These are phyloP conservation scores for Forsythia suspensa DNA, from an alignment of 257 asterid species.

Conservation along the genomic window DNA sequence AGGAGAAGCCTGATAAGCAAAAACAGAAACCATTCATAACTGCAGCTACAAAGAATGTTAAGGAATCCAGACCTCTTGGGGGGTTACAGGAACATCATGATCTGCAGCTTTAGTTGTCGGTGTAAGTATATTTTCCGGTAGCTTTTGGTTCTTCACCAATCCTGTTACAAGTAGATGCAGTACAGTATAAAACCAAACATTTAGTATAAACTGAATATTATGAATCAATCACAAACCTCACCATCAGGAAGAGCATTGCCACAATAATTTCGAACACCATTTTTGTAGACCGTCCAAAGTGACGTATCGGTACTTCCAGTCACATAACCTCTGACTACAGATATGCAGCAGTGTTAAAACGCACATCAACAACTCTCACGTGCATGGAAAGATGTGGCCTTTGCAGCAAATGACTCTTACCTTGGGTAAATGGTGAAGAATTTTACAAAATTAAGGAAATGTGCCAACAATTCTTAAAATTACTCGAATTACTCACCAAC, in stretches of 20 bases:
- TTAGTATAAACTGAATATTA: conserved; percentile 4
- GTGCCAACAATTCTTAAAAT: background rate
- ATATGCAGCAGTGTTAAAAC: conserved; percentile 18
- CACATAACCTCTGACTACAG: conserved; percentile 83
- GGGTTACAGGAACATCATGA: conserved; percentile 93
- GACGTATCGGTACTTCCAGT: conserved; percentile 99
- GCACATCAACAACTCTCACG: background rate
- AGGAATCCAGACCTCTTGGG: conserved; percentile 64
- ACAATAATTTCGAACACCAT: conserved; percentile 78
- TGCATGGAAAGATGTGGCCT: background rate
- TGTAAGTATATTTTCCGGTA: conserved; percentile 69
- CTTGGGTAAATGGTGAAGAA: background rate
- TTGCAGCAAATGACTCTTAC: background rate
- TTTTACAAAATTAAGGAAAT: background rate
- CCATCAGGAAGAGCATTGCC: conserved; percentile 95
- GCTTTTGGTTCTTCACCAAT: conserved; percentile 83
- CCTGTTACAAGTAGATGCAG: conserved; percentile 40
- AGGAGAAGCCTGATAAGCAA: background rate
- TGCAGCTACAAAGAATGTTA: conserved; percentile 7
- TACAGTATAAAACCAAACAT: background rate
- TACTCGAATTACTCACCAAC: conserved; percentile 63
- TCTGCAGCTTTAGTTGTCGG: conserved; percentile 96
- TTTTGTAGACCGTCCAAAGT: conserved; percentile 89
- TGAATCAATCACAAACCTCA: conserved; percentile 40
- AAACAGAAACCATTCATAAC: background rate